Percentiles rank a stretch among this genome's conserved stretches.
These are phyloP conservation scores for Xerocomellus chrysenteron DNA, from an alignment of 768 basidiomycete species.

Conservation along the genomic window DNA sequence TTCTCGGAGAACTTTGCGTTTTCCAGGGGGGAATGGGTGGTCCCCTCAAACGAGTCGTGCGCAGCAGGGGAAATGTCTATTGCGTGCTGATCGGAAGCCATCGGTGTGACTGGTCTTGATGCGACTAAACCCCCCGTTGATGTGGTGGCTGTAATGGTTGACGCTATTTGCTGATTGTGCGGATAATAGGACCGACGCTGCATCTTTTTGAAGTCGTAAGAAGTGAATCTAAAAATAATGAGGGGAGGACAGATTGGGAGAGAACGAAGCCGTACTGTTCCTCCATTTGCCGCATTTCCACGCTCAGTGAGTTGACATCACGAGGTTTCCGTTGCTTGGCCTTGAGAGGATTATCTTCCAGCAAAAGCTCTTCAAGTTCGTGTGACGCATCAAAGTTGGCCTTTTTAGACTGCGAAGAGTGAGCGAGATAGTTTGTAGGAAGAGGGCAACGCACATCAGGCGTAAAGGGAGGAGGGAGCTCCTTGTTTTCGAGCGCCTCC, in stretches of 20 bases:
- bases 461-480: constrained; percentile 76
- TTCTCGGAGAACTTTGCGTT: constrained; percentile 45
- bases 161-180: constrained; percentile 64
- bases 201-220: constrained; percentile 93
- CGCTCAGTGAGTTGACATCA: constrained; percentile 74
- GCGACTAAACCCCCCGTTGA: constrained; percentile 69
- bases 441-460: constrained; percentile 65
- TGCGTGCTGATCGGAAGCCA: constrained; percentile 41
- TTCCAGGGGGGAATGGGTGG: constrained; percentile 40
- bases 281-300: constrained; percentile 97
- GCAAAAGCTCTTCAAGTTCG: constrained; percentile 90
- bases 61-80: constrained; percentile 45
- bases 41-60: constrained; percentile 42
- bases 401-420: constrained; percentile 80
- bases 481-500: constrained; percentile 78
- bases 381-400: constrained; percentile 99
- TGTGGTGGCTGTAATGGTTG: constrained; percentile 69
- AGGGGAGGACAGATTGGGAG: not conserved
- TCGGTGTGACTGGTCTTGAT: constrained; percentile 74
- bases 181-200: constrained; percentile 90
- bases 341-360: constrained; percentile 97
- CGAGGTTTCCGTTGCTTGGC: constrained; percentile 91
- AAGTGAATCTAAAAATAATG: constrained; percentile 62
- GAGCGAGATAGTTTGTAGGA: not conserved
- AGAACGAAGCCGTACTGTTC: constrained; percentile 69